phyloP scores from a whole-genome alignment of 2,329 filamentous ascomycete species.

The Fusarium euwallaceae region DNA sequence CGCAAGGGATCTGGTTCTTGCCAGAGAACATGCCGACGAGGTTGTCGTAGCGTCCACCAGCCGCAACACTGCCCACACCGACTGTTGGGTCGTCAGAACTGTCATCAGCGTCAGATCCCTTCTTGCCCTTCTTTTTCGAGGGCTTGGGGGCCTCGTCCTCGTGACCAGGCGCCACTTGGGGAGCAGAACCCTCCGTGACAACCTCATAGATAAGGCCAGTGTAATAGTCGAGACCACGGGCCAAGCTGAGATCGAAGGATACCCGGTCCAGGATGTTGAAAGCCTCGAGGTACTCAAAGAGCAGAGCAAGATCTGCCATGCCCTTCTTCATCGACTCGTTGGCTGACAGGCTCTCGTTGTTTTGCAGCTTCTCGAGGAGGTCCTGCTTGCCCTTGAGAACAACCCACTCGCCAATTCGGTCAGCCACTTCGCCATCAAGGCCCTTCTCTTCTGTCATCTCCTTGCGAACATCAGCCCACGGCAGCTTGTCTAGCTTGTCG shows the following conservation, averaged over 20 bases:
- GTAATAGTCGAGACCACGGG: conserved; percentile 93
- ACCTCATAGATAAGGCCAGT: conserved; percentile 93
- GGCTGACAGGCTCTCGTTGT: conserved; percentile 74
- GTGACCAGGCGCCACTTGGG: conserved; percentile 54
- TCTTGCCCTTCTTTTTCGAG: conserved; percentile 65
- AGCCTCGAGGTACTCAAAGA: conserved; percentile 86
- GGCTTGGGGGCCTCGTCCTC: conserved; percentile 53
- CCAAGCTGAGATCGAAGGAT: conserved; percentile 91
- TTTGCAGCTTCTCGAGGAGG: conserved; percentile 77
- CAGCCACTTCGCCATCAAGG: conserved; percentile 79
- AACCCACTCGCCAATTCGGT: conserved; percentile 90
- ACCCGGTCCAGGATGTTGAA: conserved; percentile 80
- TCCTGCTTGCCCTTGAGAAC: conserved; percentile 80
- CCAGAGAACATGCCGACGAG: conserved; percentile 94
- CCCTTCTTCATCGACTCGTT: conserved; percentile 85
- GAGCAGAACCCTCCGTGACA: conserved; percentile 83
- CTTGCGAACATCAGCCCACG: conserved; percentile 89
- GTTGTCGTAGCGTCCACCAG: conserved; percentile 92
- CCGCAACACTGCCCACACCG: conserved; percentile 88
- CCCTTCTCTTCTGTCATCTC: conserved; percentile 97
- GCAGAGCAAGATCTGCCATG: conserved; percentile 81
- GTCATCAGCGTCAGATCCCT: conserved; percentile 70
- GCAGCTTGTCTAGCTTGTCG: conserved; percentile 94
- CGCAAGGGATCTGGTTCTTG: conserved; percentile 79
- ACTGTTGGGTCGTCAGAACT: conserved; percentile 83